Conservation (phyloP, 805 yeast genomes). For the Saturnispora dispora region DNA sequence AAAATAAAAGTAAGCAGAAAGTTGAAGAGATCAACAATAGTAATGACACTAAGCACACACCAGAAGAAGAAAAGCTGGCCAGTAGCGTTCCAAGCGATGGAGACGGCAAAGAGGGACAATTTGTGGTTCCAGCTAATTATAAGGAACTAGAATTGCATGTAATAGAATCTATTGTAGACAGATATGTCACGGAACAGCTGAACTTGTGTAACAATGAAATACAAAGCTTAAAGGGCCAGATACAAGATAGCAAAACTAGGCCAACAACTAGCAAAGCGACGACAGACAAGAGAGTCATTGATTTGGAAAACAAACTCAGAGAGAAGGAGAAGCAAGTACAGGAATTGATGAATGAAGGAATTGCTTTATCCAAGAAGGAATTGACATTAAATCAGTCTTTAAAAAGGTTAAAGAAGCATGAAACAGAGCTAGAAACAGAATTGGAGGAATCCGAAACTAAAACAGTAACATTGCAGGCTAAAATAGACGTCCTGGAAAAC, state of each 20-base stretch:
- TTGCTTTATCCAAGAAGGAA: conserved; percentile 61
- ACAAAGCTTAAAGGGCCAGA: not conserved
- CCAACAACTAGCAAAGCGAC: not conserved
- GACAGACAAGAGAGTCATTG: not conserved
- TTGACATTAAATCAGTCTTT: conserved; percentile 57
- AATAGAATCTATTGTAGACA: not conserved
- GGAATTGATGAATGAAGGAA: conserved; percentile 68
- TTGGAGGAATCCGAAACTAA: conserved; percentile 24
- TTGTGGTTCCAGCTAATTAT: not conserved
- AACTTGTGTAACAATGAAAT: not conserved
- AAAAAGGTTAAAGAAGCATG: conserved; percentile 47
- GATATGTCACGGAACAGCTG: not conserved
- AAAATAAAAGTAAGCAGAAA: not conserved
- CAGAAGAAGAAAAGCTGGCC: not conserved
- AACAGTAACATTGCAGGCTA: conserved; percentile 9
- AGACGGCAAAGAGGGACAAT: not conserved
- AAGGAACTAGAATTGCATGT: not conserved
- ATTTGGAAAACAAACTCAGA: conserved; percentile 23
- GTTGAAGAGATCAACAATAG: not conserved
- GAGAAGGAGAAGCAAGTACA: conserved; percentile 55
- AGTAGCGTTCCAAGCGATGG: not conserved
- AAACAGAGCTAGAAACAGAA: conserved; percentile 30
- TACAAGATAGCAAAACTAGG: not conserved
- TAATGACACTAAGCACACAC: not conserved
- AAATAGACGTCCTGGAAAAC: conserved; percentile 5